phyloP scores from a whole-genome alignment of 1,284 basidiomycete species.

The Austroboletus novae-zelandiae region DNA sequence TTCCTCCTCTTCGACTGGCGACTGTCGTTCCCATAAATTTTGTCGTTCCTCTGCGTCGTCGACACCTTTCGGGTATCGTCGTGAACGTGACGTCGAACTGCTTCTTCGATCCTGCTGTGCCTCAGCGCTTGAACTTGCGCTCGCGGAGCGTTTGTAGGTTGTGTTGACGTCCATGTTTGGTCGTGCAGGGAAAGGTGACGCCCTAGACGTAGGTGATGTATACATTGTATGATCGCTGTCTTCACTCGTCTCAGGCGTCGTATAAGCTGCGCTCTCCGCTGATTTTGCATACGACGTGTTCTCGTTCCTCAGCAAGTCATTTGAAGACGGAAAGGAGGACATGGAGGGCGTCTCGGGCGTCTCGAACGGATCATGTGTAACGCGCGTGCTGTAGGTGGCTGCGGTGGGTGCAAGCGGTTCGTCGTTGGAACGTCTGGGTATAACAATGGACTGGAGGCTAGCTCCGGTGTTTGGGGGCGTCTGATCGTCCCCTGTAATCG shows the following conservation, averaged over 20 bases:
- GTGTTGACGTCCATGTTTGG: background rate
- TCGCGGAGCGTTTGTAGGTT: background rate
- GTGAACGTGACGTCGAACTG: constrained; percentile 26
- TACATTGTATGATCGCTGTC: constrained; percentile 21
- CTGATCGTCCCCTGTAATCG: constrained; percentile 2
- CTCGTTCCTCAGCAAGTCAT: constrained; percentile 8
- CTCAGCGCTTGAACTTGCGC: background rate
- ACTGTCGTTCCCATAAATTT: constrained; percentile 25
- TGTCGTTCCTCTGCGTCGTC: constrained; percentile 30
- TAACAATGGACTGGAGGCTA: constrained; percentile 19
- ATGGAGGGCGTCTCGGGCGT: constrained; percentile 31
- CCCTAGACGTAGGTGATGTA: constrained; percentile 15
- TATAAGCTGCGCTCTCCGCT: background rate
- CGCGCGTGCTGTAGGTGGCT: constrained; percentile 11
- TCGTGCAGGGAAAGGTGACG: constrained; percentile 1
- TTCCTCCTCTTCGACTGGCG: constrained; percentile 20
- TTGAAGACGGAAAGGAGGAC: constrained; percentile 25
- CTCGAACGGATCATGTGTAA: constrained; percentile 21
- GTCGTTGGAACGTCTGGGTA: constrained; percentile 29
- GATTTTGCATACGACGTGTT: constrained; percentile 2
- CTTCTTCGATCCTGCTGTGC: constrained; percentile 17
- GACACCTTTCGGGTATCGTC: constrained; percentile 26
- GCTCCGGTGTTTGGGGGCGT: background rate
- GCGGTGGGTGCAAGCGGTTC: constrained; percentile 31
- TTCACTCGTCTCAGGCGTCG: constrained; percentile 9